Base-by-base conservation (phyloP, 2,329 filamentous ascomycete genomes). In the Colletotrichum liriopes region DNA sequence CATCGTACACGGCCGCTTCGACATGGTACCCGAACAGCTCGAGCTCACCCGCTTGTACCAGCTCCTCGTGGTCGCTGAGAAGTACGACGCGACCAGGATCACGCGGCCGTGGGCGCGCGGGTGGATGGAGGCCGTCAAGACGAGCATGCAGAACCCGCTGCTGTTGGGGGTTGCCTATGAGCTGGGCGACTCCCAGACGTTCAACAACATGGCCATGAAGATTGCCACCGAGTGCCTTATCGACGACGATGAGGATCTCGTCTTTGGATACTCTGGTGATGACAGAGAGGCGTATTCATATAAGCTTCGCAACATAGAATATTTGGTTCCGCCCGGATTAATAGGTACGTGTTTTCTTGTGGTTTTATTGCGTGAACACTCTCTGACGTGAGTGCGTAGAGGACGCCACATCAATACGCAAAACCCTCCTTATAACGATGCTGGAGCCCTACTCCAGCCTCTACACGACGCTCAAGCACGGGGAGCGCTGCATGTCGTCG, bases 151-250 rank as follows among this genome's bases (percentile, higher is more conserved):
- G 9, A 75, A 74, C 2, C 73, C 73, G 11, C 64, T 77, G 62
- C 72, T 79, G 3, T 62, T 81, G 3, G 81, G 78, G 75, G 76
- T 81, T 3, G 73, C 77, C 0, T 82, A 80, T 77, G 79, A 81
- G 71, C 66, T 82, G 32, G 80, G 80, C 0, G 67, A 75, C 12
- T 63, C 72, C 4, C 71, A 76, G 7, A 61, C 71, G 1, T 81
- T 82, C 45, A 56, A 70, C 32, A 47, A 41, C 8, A 73, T 73
- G 11, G 71, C 77, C 14, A 65, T 74, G n/a, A 75, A 75, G 59
- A 75, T 81, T 60, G 49, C 78, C 23, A 72, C 77, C 7, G 77
- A 78, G 56, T 74, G 71, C 7, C 47, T 65, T 1, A 14, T 65
- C 29, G 70, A 72, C 41, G 26, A 29, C 16, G 60, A 72, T 8